These are phyloP conservation scores for Umbelopsis sp. DNA, from an alignment of 192 early-diverging fungal genomes.

Conservation along the genomic window DNA sequence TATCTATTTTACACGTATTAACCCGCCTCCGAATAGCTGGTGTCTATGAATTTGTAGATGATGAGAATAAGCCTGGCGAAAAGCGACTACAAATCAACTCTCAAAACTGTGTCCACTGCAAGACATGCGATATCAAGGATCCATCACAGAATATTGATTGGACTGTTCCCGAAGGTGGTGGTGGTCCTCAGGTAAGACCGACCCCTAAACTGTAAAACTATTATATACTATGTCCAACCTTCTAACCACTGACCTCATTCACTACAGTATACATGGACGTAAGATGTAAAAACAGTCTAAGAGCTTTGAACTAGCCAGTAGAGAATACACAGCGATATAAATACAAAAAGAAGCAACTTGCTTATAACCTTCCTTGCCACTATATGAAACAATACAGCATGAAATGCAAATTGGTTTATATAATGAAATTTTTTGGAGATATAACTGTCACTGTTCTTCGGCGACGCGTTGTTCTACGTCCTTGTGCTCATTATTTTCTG, in stretches of 20 bases:
- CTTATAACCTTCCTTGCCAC: too few relatives aligned
- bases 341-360: background rate
- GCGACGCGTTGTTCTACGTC: background rate
- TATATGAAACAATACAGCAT: too few relatives aligned
- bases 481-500: background rate
- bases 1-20: background rate
- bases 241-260: background rate
- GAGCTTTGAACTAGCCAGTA: background rate
- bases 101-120: constrained; percentile 99
- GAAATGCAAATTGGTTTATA: too few relatives aligned
- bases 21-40: constrained; percentile 58
- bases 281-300: background rate
- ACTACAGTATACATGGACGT: constrained; percentile 12
- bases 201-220: background rate
- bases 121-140: constrained; percentile 99
- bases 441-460: background rate
- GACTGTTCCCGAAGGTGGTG: constrained; percentile 91
- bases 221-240: background rate
- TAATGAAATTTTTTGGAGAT: background rate
- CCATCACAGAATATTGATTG: constrained; percentile 99
- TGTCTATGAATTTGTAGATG: constrained; percentile 97
- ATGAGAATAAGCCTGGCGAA: constrained; percentile 82
- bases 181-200: constrained; percentile 65
- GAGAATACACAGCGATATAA: background rate
- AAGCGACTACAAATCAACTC: constrained; percentile 97